Conservation (phyloP, 2,329 filamentous ascomycete species). For the Passalora sequoiae region DNA sequence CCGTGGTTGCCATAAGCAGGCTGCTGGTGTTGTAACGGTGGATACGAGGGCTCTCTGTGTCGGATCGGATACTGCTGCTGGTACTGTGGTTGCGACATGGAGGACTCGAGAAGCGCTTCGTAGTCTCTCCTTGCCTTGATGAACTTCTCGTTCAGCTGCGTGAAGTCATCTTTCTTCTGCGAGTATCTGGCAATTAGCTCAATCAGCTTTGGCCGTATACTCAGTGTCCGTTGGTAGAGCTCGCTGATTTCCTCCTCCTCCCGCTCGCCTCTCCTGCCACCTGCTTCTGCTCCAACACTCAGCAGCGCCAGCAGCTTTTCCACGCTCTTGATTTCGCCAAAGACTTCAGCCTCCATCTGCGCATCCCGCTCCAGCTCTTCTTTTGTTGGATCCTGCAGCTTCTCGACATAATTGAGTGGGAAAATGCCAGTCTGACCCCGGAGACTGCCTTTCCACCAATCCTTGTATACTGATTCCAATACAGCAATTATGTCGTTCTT, state of each 20-base stretch:
- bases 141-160: conserved; percentile 97
- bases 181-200: conserved; percentile 98
- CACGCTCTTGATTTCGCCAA: conserved; percentile 71
- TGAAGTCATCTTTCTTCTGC: conserved; percentile 99
- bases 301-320: conserved; percentile 80
- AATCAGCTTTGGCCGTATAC: conserved; percentile 93
- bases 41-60: conserved; percentile 22
- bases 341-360: conserved; percentile 83
- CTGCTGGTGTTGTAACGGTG: conserved; percentile 27
- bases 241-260: conserved; percentile 87
- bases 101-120: conserved; percentile 88
- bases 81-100: conserved; percentile 82
- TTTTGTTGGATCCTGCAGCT: conserved; percentile 85
- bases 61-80: conserved; percentile 40
- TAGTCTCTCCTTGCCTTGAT: conserved; percentile 98
- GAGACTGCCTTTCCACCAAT: conserved; percentile 97
- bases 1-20: conserved; percentile 23
- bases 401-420: conserved; percentile 97
- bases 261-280: conserved; percentile 62
- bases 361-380: conserved; percentile 94
- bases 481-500: conserved; percentile 97
- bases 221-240: conserved; percentile 85
- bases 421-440: conserved; percentile 96
- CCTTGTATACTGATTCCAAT: conserved; percentile 95
- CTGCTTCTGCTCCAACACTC: conserved; percentile 63